phyloP scores from a whole-genome alignment of 495 filamentous ascomycete genomes.

The Lasiosphaeria hispida region DNA sequence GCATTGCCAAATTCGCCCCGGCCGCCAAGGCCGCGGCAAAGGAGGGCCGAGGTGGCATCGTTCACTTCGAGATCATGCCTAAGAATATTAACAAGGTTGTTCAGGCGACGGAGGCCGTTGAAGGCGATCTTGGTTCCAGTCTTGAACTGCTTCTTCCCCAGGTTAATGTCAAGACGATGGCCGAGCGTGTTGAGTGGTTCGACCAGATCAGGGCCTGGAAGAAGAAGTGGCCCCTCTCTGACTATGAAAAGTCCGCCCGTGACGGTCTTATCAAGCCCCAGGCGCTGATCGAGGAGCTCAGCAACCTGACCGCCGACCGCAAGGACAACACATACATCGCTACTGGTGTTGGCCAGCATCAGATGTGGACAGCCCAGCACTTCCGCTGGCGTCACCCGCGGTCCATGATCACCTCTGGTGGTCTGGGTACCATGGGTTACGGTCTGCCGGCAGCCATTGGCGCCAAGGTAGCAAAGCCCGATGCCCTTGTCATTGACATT shows the following conservation, averaged over 20 bases:
- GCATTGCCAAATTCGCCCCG: constrained; percentile 65
- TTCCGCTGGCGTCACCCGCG: constrained; percentile 86
- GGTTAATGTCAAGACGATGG: constrained; percentile 53
- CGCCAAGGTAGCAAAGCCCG: constrained; percentile 84
- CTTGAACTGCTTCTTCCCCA: constrained; percentile 70
- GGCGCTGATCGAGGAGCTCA: constrained; percentile 77
- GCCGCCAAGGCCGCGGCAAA: constrained; percentile 62
- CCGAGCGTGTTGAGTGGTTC: constrained; percentile 79
- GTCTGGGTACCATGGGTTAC: constrained; percentile 93
- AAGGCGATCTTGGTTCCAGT: constrained; percentile 70
- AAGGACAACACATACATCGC: constrained; percentile 82
- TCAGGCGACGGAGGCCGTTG: constrained; percentile 76
- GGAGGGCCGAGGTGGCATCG: constrained; percentile 71
- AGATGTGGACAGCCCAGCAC: constrained; percentile 97
- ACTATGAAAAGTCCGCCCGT: constrained; percentile 67
- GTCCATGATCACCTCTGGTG: constrained; percentile 87
- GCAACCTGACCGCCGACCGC: constrained; percentile 64
- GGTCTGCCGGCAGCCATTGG: constrained; percentile 92
- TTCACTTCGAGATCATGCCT: constrained; percentile 80
- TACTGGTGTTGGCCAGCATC: constrained; percentile 92
- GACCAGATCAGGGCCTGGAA: constrained; percentile 88
- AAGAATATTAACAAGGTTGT: constrained; percentile 90
- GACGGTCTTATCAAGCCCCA: constrained; percentile 85
- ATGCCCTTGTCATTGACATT: constrained; percentile 86
- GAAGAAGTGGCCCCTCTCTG: constrained; percentile 70